Evolutionary conservation across 768 basidiomycete species (phyloP).

Genomic region (Rhodosporidiobolus sp.): DNA sequence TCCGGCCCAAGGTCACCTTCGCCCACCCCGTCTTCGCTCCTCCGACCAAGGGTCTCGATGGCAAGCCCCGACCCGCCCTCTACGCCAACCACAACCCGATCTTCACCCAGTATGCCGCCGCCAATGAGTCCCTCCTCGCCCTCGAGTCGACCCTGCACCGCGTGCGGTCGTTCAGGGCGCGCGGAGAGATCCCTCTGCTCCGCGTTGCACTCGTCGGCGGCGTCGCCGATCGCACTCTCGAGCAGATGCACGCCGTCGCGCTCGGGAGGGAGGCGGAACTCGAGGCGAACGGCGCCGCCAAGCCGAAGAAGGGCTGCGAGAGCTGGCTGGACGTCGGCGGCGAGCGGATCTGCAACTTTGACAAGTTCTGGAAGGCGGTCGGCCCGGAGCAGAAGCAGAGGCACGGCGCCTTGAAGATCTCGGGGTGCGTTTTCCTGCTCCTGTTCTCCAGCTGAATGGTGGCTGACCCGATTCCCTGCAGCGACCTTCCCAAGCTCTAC

Average conservation of each 20-base stretch:
- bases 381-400: constrained; percentile 58
- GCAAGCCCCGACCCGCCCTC: neutral
- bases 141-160: constrained; percentile 20
- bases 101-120: constrained; percentile 18
- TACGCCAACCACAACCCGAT: constrained; percentile 32
- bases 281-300: too few relatives aligned
- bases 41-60: neutral
- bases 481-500: neutral
- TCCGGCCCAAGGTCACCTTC: neutral
- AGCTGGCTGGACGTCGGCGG: constrained; percentile 26
- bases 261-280: constrained; percentile 6
- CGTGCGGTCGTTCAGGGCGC: neutral
- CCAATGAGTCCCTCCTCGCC: constrained; percentile 20
- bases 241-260: constrained; percentile 6
- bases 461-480: neutral
- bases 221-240: neutral
- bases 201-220: neutral
- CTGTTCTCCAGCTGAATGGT: too few relatives aligned
- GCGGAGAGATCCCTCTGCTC: neutral
- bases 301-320: neutral
- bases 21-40: constrained; percentile 6
- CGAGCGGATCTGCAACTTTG: constrained; percentile 54
- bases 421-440: neutral
- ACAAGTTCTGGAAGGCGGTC: constrained; percentile 58
- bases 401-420: neutral